Evolutionary conservation across 345 rosid species (phyloP).

Genomic region (Brassica incana): DNA sequence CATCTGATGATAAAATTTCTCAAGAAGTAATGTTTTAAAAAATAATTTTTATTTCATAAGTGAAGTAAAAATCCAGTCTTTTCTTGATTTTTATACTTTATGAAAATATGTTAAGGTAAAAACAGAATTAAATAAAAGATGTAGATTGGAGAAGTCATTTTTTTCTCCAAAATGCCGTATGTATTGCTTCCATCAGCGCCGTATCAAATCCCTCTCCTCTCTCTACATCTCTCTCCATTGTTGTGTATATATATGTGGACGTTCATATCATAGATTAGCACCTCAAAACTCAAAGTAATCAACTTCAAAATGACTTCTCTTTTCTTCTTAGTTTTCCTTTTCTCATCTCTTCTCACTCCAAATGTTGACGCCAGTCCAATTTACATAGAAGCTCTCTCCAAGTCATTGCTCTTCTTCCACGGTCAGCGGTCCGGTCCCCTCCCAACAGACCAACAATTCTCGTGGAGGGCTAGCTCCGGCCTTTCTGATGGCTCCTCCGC

Average conservation of each 20-base stretch:
- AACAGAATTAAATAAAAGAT: not conserved
- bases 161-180: constrained; percentile 28
- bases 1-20: not conserved
- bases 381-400: constrained; percentile 76
- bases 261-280: constrained; percentile 13
- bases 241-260: constrained; percentile 24
- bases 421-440: constrained; percentile 90
- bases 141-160: constrained; percentile 24
- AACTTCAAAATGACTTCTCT: constrained; percentile 29
- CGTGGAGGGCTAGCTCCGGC: constrained; percentile 79
- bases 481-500: constrained; percentile 68
- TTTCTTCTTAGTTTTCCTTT: constrained; percentile 30
- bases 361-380: constrained; percentile 55
- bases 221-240: not conserved
- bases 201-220: constrained; percentile 20
- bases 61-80: not conserved
- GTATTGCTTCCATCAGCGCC: constrained; percentile 37
- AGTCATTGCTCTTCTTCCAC: constrained; percentile 81
- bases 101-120: not conserved
- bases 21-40: not conserved
- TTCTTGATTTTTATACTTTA: not conserved
- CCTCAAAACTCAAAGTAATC: constrained; percentile 22
- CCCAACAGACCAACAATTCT: constrained; percentile 50
- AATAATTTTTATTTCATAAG: not conserved
- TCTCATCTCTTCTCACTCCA: constrained; percentile 29